Conservation (phyloP, 192 early-diverging fungal species). For the Backusella parvicylindrica region DNA sequence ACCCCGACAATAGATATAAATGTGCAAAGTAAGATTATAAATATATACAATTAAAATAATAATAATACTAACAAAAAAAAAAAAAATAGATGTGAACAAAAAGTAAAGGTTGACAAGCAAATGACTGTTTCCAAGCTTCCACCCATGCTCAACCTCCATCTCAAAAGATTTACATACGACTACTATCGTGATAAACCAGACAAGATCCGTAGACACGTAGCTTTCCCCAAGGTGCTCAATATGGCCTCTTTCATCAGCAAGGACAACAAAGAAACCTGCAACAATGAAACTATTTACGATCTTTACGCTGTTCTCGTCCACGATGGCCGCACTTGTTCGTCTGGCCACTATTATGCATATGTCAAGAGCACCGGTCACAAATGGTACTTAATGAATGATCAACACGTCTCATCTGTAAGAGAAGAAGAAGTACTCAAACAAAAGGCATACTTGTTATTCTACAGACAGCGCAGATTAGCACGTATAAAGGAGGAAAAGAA, state of each 20-base stretch:
- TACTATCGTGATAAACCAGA: constrained; percentile 40
- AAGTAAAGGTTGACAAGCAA: constrained; percentile 77
- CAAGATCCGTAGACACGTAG: constrained; percentile 66
- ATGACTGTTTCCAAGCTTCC: constrained; percentile 76
- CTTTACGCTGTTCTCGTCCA: constrained; percentile 85
- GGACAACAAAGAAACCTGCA: constrained; percentile 14
- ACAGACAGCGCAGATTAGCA: constrained; percentile 41
- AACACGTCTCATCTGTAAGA: constrained; percentile 54
- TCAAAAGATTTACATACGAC: constrained; percentile 80
- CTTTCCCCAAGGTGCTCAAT: constrained; percentile 60
- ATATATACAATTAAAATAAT: neutral
- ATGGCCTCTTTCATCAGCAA: constrained; percentile 60
- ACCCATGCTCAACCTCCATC: constrained; percentile 67
- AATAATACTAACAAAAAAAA: neutral
- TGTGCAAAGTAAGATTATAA: constrained; percentile 61
- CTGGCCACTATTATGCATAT: constrained; percentile 87
- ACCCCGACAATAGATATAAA: constrained; percentile 63
- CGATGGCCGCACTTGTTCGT: constrained; percentile 62
- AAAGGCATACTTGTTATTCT: constrained; percentile 88
- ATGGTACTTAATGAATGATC: constrained; percentile 84
- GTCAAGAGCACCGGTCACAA: constrained; percentile 71
- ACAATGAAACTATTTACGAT: constrained; percentile 42
- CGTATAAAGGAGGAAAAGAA: neutral
- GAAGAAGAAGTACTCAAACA: constrained; percentile 64
- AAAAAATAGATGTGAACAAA: constrained; percentile 54